A percentile compares a stretch with the other conserved stretches of the same genome.
Evolutionary conservation across 495 filamentous ascomycete genomes (phyloP).

Genomic region (Penicillium roqueforti): DNA sequence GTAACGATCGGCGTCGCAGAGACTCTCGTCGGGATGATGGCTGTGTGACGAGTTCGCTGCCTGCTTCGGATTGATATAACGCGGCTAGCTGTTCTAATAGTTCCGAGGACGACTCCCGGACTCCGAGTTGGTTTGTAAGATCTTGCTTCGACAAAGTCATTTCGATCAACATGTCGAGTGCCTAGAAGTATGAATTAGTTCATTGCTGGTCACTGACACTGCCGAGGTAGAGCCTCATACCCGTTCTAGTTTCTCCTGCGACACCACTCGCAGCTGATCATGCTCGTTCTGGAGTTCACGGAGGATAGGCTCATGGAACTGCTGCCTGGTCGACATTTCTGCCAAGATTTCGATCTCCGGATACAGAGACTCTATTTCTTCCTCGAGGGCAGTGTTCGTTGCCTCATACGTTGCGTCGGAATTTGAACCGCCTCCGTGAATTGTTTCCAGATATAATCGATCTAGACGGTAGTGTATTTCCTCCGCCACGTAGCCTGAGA

Average conservation of each 20-base stretch:
- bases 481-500: slow-evolving; percentile 33
- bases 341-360: slow-evolving; percentile 59
- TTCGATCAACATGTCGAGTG: slow-evolving; percentile 30
- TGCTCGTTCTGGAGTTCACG: slow-evolving; percentile 35
- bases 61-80: slow-evolving; percentile 33
- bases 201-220: not conserved
- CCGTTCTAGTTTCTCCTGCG: slow-evolving; percentile 33
- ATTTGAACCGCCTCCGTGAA: slow-evolving; percentile 10
- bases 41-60: slow-evolving; percentile 19
- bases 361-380: slow-evolving; percentile 59
- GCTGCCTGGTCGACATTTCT: slow-evolving; percentile 58
- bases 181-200: slow-evolving; percentile 22
- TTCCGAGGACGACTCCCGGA: slow-evolving; percentile 37
- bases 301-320: slow-evolving; percentile 55
- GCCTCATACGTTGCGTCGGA: slow-evolving; percentile 7
- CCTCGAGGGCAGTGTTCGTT: slow-evolving; percentile 41
- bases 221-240: slow-evolving; percentile 19
- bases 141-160: slow-evolving; percentile 36
- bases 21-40: slow-evolving; percentile 30
- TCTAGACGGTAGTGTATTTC: slow-evolving; percentile 45
- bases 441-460: slow-evolving; percentile 38
- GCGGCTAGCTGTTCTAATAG: slow-evolving; percentile 32
- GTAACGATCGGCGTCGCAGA: slow-evolving; percentile 29
- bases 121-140: slow-evolving; percentile 26
- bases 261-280: slow-evolving; percentile 27